Evolutionary conservation across 2,329 filamentous ascomycete genomes (phyloP).

Genomic region (Penicillium sp.): DNA sequence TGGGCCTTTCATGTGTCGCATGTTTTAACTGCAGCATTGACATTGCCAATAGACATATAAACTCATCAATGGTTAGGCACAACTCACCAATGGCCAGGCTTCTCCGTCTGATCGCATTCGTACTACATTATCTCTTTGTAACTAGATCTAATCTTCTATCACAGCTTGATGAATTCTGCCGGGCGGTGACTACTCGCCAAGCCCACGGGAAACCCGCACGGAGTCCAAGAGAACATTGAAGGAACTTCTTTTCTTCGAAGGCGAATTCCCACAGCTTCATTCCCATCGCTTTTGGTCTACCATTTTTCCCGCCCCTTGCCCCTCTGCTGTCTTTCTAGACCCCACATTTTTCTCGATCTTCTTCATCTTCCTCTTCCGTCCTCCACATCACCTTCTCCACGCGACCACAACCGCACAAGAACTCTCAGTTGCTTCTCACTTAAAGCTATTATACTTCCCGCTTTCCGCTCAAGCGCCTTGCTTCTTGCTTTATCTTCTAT

Average conservation of each 20-base stretch:
- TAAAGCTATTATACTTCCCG: slow-evolving; percentile 22
- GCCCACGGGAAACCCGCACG: slow-evolving; percentile 27
- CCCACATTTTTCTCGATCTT: slow-evolving; percentile 18
- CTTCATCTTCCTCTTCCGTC: slow-evolving; percentile 16
- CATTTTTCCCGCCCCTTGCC: slow-evolving; percentile 12
- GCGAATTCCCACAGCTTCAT: slow-evolving; percentile 26
- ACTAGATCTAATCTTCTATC: not conserved
- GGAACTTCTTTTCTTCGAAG: slow-evolving; percentile 28
- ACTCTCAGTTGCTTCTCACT: slow-evolving; percentile 19
- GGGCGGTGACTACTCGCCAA: slow-evolving; percentile 22
- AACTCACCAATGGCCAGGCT: too few relatives aligned
- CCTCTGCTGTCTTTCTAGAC: slow-evolving; percentile 8
- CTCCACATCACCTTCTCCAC: slow-evolving; percentile 16
- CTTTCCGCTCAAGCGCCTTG: slow-evolving; percentile 18
- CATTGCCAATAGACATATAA: too few relatives aligned
- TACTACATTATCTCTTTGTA: not conserved
- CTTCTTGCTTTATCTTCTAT: slow-evolving; percentile 10
- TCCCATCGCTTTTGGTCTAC: slow-evolving; percentile 17
- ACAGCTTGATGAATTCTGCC: slow-evolving; percentile 19
- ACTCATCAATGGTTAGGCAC: too few relatives aligned
- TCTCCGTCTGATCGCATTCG: not conserved
- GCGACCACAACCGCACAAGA: slow-evolving; percentile 29
- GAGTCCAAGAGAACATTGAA: slow-evolving; percentile 22
- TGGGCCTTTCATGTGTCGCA: not conserved
- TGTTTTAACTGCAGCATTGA: not conserved